phyloP scores from a whole-genome alignment of 1,284 basidiomycete species.

The Clitocybe nebularis region DNA sequence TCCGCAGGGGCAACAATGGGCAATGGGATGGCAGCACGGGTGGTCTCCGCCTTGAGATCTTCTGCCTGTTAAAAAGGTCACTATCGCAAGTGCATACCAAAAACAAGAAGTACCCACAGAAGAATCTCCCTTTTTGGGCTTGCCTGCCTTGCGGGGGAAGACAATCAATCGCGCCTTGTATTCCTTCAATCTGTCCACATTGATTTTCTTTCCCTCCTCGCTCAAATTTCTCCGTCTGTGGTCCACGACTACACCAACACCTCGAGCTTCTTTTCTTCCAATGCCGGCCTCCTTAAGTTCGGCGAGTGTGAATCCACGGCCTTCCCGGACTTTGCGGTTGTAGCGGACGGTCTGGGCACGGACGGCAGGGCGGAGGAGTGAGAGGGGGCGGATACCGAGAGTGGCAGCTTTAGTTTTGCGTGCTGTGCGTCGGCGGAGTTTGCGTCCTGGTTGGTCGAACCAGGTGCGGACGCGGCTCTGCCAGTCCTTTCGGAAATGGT shows the following conservation, averaged over 20 bases:
- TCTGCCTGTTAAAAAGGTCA: constrained; percentile 54
- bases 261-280: constrained; percentile 89
- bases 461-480: constrained; percentile 92
- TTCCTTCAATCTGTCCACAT: constrained; percentile 92
- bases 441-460: constrained; percentile 99
- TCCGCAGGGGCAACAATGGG: constrained; percentile 71
- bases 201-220: constrained; percentile 95
- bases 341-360: constrained; percentile 96
- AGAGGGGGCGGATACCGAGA: constrained; percentile 90
- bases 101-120: constrained; percentile 48
- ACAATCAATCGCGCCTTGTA: constrained; percentile 89
- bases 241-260: constrained; percentile 95
- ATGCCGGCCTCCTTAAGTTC: constrained; percentile 98
- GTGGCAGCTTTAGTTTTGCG: constrained; percentile 90
- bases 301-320: constrained; percentile 92
- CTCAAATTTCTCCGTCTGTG: constrained; percentile 96
- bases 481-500: constrained; percentile 99
- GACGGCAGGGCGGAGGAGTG: constrained; percentile 94
- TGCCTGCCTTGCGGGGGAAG: constrained; percentile 94
- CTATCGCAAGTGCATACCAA: constrained; percentile 5
- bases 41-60: constrained; percentile 80
- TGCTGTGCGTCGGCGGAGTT: constrained; percentile 92
- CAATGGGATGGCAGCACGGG: constrained; percentile 70
- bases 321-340: constrained; percentile 97
- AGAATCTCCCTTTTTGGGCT: constrained; percentile 94